Base-by-base conservation (phyloP, 106 monocot genomes). In the Acanthochlamys bracteata region DNA sequence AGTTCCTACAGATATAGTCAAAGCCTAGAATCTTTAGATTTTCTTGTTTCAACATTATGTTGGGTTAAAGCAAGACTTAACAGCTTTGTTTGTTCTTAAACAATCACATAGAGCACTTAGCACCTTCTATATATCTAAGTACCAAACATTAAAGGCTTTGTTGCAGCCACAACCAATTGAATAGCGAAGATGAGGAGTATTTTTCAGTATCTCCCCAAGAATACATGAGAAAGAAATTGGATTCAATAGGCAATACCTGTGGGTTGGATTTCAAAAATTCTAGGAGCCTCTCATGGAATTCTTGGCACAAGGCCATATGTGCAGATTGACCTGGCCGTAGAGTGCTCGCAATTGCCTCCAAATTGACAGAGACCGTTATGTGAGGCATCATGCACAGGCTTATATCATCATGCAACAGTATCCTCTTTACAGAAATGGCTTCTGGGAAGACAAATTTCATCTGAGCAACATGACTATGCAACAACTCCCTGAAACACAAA, bases 391-490 rank as follows among this genome's bases (percentile, higher is more conserved):
- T 81, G 66, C 78, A 80, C 66, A 79, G 72, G 57, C 62, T 89
- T 70, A 62, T 66, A 62, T 75, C 70, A 65, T 89, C 81, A 57
- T 84, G 84, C 46, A 81, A n/a, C 7, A 84, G 78, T 63, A 89
- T 68, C 72, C 64, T 84, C 62, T 89, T 78, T 41, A 81, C 75
- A 40, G 73, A 69, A 59, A 89, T 75, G 39, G 75, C 80, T 68
- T 84, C 88, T 40, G 88, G 78, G 61, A 84, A 75, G 40, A 71
- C 56, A 71, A 84, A 79, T 52, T 78, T 89, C 75, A 89, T 81
- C 52, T 89, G 88, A 16, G 84, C 81, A 59, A 89, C 68, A 76
- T 89, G 81, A 24, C n/a, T 73, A 54, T 52, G 57, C 21, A 78
- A 75, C 24, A 89, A 81, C 51, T 89, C 71, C 81, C 84, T 89